Percentiles rank a stretch among this genome's conserved stretches.
These are phyloP conservation scores for Aristolochia fimbriata DNA, from an alignment of 164 flowering plant genomes.

Conservation along the genomic window DNA sequence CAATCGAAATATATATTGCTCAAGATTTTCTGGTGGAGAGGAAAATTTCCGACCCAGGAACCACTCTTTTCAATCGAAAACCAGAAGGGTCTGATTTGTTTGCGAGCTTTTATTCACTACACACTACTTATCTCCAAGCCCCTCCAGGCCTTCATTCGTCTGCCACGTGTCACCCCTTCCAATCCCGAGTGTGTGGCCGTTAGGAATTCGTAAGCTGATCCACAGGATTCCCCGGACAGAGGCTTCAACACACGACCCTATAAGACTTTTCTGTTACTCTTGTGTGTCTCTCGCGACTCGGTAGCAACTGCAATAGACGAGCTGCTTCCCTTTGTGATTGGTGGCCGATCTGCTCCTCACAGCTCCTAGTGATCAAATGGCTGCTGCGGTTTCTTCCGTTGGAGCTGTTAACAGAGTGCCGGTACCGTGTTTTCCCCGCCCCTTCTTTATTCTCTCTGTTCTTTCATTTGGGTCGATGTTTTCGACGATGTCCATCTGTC, in stretches of 20 bases:
- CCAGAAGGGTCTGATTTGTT: not conserved
- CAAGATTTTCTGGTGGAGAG: constrained; percentile 1
- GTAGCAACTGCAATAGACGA: not conserved
- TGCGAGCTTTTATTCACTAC: not conserved
- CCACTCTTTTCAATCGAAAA: not conserved
- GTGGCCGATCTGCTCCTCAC: not conserved
- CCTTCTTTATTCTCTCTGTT: not conserved
- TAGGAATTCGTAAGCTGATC: constrained; percentile 13
- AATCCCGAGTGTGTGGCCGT: constrained; percentile 36
- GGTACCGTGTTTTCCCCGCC: constrained; percentile 18
- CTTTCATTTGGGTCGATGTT: constrained; percentile 1
- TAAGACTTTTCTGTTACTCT: constrained; percentile 4
- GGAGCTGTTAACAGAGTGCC: constrained; percentile 31
- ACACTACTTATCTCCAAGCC: not conserved
- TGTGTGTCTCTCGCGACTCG: not conserved
- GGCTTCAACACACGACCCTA: not conserved
- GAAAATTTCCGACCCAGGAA: not conserved
- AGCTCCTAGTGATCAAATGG: constrained; percentile 11
- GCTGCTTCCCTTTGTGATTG: not conserved
- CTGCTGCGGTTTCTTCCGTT: constrained; percentile 29
- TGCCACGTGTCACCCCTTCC: constrained; percentile 23
- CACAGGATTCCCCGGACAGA: constrained; percentile 4
- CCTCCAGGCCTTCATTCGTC: not conserved
- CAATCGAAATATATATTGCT: not conserved
- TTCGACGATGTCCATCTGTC: not conserved